Conservation (phyloP, 2,329 filamentous ascomycete species). For the Aurifilum marmelostoma region DNA sequence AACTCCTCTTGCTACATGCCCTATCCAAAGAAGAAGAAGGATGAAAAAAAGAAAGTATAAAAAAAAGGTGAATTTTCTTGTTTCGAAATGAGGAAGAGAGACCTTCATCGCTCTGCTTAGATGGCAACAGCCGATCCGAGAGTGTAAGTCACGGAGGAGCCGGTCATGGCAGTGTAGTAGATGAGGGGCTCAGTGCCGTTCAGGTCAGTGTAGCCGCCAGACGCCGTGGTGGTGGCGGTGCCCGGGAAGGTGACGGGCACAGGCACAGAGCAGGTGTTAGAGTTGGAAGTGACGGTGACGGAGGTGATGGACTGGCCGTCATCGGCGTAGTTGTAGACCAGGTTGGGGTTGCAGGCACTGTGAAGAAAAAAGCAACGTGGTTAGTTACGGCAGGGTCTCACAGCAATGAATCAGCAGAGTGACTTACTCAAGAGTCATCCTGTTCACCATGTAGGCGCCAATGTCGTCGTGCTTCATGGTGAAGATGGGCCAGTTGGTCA, state of each 20-base stretch:
- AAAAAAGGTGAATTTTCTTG: too few relatives aligned
- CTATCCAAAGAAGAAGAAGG: not conserved
- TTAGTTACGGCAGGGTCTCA: too few relatives aligned
- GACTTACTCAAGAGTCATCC: conserved; percentile 46
- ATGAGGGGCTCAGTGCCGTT: conserved; percentile 58
- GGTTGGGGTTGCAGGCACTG: conserved; percentile 49
- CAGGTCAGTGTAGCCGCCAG: conserved; percentile 53
- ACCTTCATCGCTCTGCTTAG: not conserved
- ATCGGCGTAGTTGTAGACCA: conserved; percentile 49
- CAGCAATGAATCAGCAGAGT: not conserved
- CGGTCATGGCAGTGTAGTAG: conserved; percentile 51
- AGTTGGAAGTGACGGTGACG: conserved; percentile 56
- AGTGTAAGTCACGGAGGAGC: conserved; percentile 48
- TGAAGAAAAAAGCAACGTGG: not conserved
- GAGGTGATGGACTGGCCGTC: conserved; percentile 49
- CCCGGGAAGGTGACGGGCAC: conserved; percentile 60
- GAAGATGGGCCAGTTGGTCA: conserved; percentile 54
- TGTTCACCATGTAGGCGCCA: conserved; percentile 53
- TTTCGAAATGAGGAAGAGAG: too few relatives aligned
- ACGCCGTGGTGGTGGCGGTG: conserved; percentile 44
- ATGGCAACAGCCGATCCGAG: conserved; percentile 27
- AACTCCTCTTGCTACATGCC: not conserved
- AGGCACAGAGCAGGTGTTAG: conserved; percentile 53
- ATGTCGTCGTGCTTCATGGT: conserved; percentile 61
- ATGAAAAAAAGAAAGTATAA: not conserved